Conservation (phyloP, 148 eudicot genomes). For the Arbutus unedo region DNA sequence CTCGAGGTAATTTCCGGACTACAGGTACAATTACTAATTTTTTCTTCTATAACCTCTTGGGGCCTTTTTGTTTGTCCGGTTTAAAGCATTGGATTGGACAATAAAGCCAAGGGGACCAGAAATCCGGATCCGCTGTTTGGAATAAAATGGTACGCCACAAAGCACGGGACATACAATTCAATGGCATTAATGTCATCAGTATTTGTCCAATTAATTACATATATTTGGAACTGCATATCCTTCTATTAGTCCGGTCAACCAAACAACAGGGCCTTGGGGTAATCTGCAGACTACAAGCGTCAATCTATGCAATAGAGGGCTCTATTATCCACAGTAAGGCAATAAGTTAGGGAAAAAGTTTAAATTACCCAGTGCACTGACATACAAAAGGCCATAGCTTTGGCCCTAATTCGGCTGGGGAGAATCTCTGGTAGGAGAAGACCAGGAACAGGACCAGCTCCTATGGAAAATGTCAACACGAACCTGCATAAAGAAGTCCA, state of each 20-base stretch:
- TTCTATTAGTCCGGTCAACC: background rate
- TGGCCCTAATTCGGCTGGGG: constrained; percentile 86
- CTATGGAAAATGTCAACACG: constrained; percentile 79
- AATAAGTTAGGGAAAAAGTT: background rate
- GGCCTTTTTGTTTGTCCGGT: background rate
- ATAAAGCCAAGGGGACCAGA: background rate
- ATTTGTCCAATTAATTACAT: background rate
- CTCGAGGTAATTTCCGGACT: background rate
- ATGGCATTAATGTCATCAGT: background rate
- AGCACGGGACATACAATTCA: background rate
- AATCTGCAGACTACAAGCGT: background rate
- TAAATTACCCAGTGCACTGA: constrained; percentile 84
- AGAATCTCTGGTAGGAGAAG: constrained; percentile 87
- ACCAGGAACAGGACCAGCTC: constrained; percentile 97
- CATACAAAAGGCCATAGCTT: constrained; percentile 97
- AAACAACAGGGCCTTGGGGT: background rate
- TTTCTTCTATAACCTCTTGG: background rate
- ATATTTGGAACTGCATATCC: background rate
- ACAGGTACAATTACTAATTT: background rate
- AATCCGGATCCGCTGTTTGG: background rate
- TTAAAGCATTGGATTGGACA: background rate
- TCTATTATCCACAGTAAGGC: background rate
- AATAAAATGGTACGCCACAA: background rate
- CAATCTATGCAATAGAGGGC: background rate
- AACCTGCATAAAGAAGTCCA: constrained; percentile 51